Conservation (phyloP, 352 stramenopile species). For the Phytophthora syringae region DNA sequence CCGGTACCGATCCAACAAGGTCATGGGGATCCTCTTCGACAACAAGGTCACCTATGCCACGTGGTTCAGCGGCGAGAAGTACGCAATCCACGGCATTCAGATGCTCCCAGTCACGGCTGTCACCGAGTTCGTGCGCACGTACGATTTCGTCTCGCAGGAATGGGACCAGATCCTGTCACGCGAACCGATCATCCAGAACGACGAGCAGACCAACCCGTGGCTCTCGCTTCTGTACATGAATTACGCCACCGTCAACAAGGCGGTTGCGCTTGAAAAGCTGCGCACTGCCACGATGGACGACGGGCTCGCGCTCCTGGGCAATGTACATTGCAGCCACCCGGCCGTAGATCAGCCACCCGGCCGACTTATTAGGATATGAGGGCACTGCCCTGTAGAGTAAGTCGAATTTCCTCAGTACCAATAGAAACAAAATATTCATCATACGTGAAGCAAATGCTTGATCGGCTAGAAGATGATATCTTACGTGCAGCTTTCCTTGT, state of each 20-base stretch:
- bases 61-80: conserved; percentile 76
- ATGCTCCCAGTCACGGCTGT: conserved; percentile 76
- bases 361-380: conserved; percentile 30
- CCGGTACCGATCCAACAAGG: conserved; percentile 57
- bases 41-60: conserved; percentile 81
- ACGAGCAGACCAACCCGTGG: conserved; percentile 65
- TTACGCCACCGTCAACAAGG: conserved; percentile 72
- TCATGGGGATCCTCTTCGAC: conserved; percentile 78
- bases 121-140: conserved; percentile 59
- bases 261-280: conserved; percentile 56
- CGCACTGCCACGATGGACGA: conserved; percentile 71
- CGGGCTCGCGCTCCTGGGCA: conserved; percentile 76
- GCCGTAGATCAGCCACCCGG: conserved; percentile 20
- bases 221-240: conserved; percentile 82
- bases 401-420: conserved; percentile 20
- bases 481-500: too few species aligned
- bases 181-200: conserved; percentile 42
- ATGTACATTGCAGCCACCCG: conserved; percentile 75
- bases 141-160: conserved; percentile 59
- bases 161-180: conserved; percentile 56
- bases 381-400: conserved; percentile 31
- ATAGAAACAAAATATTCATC: conserved; percentile 19
- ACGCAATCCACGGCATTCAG: conserved; percentile 82
- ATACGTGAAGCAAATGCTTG: too few species aligned
- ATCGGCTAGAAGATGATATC: too few species aligned